Conservation (phyloP, 169 alveolate genomes). For the Plasmodium berghei region DNA sequence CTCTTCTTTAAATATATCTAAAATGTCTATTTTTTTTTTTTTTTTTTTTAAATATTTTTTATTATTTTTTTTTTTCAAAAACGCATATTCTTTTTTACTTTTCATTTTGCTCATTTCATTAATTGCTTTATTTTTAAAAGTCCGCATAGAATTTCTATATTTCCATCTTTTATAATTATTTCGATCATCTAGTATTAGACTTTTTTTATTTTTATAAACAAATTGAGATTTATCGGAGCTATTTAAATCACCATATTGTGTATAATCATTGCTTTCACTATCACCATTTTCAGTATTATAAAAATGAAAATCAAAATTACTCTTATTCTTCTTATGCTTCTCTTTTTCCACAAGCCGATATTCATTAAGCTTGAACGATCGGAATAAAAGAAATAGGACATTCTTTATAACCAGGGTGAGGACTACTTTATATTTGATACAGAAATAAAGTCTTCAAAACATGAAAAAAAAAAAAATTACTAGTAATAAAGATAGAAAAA, state of each 20-base stretch:
- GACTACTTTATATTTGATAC: slow-evolving; percentile 38
- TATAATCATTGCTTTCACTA: slow-evolving; percentile 10
- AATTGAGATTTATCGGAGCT: background rate
- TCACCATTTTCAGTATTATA: slow-evolving; percentile 24
- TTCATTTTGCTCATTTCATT: background rate
- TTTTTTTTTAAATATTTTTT: slow-evolving; percentile 22
- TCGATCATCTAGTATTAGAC: background rate
- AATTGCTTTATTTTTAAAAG: background rate
- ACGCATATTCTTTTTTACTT: background rate
- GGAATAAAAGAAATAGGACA: slow-evolving; percentile 40
- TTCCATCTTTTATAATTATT: background rate
- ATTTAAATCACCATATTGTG: background rate
- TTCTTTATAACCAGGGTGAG: slow-evolving; percentile 58
- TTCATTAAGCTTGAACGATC: slow-evolving; percentile 62
- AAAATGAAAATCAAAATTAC: slow-evolving; percentile 45
- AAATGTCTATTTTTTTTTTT: slow-evolving; percentile 30
- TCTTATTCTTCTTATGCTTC: slow-evolving; percentile 56
- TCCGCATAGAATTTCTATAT: background rate
- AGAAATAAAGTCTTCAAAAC: slow-evolving; percentile 34
- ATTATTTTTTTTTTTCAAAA: slow-evolving; percentile 7
- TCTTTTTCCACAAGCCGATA: slow-evolving; percentile 66
- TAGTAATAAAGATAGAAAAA: no score
- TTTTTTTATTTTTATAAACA: background rate
- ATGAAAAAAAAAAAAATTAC: background rate
- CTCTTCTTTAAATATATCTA: slow-evolving; percentile 59